These are phyloP conservation scores for Fistulifera pelliculosa DNA, from an alignment of 108 stramenopile species.

Conservation along the genomic window DNA sequence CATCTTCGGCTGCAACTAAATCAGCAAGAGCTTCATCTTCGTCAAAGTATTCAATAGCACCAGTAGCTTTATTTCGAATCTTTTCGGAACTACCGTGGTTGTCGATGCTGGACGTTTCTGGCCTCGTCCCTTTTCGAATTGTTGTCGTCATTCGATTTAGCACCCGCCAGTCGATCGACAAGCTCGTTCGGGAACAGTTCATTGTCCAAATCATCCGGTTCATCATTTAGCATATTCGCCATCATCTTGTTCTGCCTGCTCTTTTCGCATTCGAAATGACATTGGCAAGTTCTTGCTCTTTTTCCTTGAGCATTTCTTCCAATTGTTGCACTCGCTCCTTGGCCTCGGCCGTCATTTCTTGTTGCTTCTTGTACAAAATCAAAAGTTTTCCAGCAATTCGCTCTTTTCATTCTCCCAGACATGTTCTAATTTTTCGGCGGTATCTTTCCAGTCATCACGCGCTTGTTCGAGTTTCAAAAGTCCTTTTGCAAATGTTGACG, in stretches of 20 bases:
- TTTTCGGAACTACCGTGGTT: neutral
- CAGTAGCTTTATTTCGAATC: constrained; percentile 5
- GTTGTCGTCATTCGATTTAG: too few species aligned
- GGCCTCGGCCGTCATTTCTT: constrained; percentile 2
- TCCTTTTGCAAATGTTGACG: too few species aligned
- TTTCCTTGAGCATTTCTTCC: constrained; percentile 3
- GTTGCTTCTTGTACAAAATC: constrained; percentile 15
- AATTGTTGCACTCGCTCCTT: constrained; percentile 8
- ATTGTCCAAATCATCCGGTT: neutral
- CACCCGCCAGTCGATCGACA: too few species aligned
- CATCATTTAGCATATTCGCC: neutral
- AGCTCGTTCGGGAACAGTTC: too few species aligned
- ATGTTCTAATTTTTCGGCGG: constrained; percentile 21
- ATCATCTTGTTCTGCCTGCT: neutral
- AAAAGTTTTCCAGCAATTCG: constrained; percentile 16
- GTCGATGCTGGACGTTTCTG: neutral
- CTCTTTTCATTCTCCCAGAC: constrained; percentile 27
- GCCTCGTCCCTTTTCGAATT: too few species aligned
- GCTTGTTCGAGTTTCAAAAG: neutral
- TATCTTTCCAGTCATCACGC: constrained; percentile 26
- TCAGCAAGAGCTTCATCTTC: neutral
- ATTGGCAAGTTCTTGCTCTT: constrained; percentile 1
- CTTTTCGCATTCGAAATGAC: constrained; percentile 1
- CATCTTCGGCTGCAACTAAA: constrained; percentile 3
- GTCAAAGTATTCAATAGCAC: constrained; percentile 8